Percentiles rank a stretch among this genome's conserved stretches.
Evolutionary conservation across 177 flowering plant species (phyloP).

Genomic region (Telopea speciosissima): DNA sequence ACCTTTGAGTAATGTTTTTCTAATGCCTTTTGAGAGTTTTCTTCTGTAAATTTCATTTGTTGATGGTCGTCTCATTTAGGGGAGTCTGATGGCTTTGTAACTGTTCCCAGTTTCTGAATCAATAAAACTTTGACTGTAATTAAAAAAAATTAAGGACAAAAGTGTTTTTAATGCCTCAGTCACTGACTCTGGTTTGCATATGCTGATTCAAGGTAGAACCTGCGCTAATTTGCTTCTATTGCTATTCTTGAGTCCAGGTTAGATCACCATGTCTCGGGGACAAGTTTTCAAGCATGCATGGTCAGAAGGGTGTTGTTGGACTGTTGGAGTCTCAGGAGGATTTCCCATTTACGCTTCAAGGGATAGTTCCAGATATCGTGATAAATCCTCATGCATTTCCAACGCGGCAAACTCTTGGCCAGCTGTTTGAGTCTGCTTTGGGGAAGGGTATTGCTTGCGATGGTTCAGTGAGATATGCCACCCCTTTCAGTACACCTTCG

Average conservation of each 20-base stretch:
- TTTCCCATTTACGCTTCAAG: slow-evolving; percentile 83
- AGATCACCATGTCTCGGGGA: slow-evolving; percentile 90
- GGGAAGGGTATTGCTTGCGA: slow-evolving; percentile 93
- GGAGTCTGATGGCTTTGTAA: too few species aligned
- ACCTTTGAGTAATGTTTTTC: too few species aligned
- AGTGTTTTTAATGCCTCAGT: neutral
- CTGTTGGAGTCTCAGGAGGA: slow-evolving; percentile 83
- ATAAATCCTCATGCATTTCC: slow-evolving; percentile 99
- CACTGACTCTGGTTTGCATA: neutral
- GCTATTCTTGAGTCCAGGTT: slow-evolving; percentile 43
- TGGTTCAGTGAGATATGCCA: slow-evolving; percentile 58
- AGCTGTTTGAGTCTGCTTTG: slow-evolving; percentile 88
- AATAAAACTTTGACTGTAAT: too few species aligned
- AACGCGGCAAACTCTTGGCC: slow-evolving; percentile 93
- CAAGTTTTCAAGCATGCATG: slow-evolving; percentile 98
- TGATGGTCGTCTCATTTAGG: too few species aligned
- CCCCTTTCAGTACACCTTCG: slow-evolving; percentile 79
- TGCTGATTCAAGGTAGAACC: neutral
- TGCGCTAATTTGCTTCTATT: neutral
- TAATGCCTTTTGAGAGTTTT: too few species aligned
- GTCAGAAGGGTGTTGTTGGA: slow-evolving; percentile 92
- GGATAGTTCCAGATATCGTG: slow-evolving; percentile 94
- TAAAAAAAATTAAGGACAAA: too few species aligned
- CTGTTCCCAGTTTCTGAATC: too few species aligned
- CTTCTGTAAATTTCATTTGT: too few species aligned